Evolutionary conservation across 2,329 filamentous ascomycete genomes (phyloP), one percentile per base, ranked within the genome.

Genomic region (Trichoderma atrobrunneum): DNA sequence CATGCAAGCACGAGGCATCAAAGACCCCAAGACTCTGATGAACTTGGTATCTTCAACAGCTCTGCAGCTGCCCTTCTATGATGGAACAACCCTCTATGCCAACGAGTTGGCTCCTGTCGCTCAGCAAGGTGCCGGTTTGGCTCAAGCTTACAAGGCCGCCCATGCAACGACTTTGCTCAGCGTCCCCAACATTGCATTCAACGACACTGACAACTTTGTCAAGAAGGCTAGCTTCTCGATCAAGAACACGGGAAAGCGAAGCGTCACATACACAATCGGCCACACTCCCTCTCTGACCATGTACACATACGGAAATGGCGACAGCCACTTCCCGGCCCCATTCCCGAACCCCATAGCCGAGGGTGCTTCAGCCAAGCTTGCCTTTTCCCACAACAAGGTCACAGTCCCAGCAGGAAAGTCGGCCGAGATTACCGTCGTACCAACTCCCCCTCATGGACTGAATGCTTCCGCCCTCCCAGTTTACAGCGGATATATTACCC

Each of bases 61-160:
- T 21, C 84, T 83, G 51, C 85, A 86, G 0, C 81, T 84, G 69
- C 74, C 83, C 3, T 88, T 86, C 81, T 86, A 87, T 74, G 81
- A 85, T 59, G 83, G 82, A 12, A 76, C 72, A 0, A 74, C 73
- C 1, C 81, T 83, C 7, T 80, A 77, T 26, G 60, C 60, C 18
- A 73, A 79, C 1, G 77, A 82, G 36, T 80, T 88, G 0, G 86
- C 87, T 0, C 88, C 89, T 0, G 86, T 89, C 11, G 79, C 86
- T 2, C 89, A 91, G 76, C 88, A 90, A 75, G 89, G 89, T 12
- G 86, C 80, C 26, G 89, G 89, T 30, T 80, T 91, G 11, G 81
- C 91, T 59, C 87, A 90, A 74, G 89, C 88, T 5, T 86, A 86
- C 74, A 86, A 90, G 71, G 87, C 88, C 5, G 87, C 89, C 7